A percentile compares a stretch with the other conserved stretches of the same genome.
phyloP scores from a whole-genome alignment of 2,329 filamentous ascomycete species.

The Alternaria angustiovoidea region DNA sequence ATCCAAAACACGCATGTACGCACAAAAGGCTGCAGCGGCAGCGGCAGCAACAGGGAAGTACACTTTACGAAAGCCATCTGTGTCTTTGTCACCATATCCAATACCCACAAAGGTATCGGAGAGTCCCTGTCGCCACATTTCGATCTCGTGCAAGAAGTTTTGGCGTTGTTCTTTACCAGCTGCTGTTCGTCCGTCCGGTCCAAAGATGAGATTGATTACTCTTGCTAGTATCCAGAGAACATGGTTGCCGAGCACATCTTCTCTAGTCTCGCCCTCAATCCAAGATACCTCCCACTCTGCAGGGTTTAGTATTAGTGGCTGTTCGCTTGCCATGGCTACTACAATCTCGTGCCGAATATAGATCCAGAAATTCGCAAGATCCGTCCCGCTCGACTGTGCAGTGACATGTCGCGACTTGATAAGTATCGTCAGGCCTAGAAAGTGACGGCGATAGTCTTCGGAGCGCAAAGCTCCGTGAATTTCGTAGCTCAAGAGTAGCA shows the following conservation, averaged over 20 bases:
- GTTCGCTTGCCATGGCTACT: constrained; percentile 41
- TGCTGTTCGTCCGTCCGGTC: constrained; percentile 26
- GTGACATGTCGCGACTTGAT: constrained; percentile 41
- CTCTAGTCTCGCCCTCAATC: constrained; percentile 37
- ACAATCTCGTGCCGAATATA: constrained; percentile 46
- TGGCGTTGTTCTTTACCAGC: constrained; percentile 27
- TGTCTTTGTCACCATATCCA: constrained; percentile 40
- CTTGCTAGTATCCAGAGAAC: constrained; percentile 46
- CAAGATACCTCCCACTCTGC: constrained; percentile 44
- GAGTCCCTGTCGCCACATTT: constrained; percentile 37
- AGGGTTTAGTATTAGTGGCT: constrained; percentile 39
- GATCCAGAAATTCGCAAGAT: constrained; percentile 49
- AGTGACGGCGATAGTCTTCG: constrained; percentile 43
- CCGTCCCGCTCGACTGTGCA: constrained; percentile 38
- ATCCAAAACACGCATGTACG: background rate
- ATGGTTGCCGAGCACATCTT: constrained; percentile 45
- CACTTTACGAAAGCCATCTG: constrained; percentile 42
- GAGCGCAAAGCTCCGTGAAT: constrained; percentile 36
- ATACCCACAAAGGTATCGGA: constrained; percentile 44
- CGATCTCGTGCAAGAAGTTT: constrained; percentile 37
- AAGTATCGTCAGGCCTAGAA: constrained; percentile 41
- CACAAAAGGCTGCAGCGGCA: constrained; percentile 41
- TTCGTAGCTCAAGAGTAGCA: constrained; percentile 47
- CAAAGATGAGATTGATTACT: constrained; percentile 40
- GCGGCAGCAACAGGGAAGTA: constrained; percentile 44